phyloP scores from a whole-genome alignment of 179 eudicot genomes.

The Gypsophila paniculata region DNA sequence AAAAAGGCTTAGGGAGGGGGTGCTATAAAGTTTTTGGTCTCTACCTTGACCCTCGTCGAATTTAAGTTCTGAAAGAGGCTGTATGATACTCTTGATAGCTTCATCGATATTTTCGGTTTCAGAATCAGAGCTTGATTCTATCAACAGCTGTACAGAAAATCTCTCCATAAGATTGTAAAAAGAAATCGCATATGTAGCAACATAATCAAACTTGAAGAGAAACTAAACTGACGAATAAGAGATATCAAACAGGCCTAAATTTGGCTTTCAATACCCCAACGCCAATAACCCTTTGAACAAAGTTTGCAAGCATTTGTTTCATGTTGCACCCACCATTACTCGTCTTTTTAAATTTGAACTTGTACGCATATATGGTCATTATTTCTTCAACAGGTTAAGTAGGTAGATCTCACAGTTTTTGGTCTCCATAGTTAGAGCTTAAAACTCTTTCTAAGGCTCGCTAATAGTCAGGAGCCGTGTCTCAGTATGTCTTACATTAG shows the following conservation, averaged over 20 bases:
- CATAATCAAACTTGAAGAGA: background rate
- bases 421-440: background rate
- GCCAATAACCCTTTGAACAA: background rate
- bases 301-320: background rate
- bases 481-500: slow-evolving; percentile 8
- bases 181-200: background rate
- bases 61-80: slow-evolving; percentile 57
- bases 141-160: slow-evolving; percentile 26
- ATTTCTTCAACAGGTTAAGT: background rate
- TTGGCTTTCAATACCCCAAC: background rate
- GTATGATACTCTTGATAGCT: slow-evolving; percentile 48
- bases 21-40: background rate
- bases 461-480: background rate
- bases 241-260: background rate
- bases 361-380: background rate
- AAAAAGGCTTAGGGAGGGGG: background rate
- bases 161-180: background rate
- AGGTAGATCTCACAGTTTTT: background rate
- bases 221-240: background rate
- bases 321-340: background rate
- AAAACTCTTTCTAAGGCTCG: background rate
- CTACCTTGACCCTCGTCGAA: slow-evolving; percentile 46
- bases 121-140: slow-evolving; percentile 60
- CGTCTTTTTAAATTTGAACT: background rate
- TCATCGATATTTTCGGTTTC: slow-evolving; percentile 52